Conservation (phyloP, 1,284 basidiomycete species). For the Polyporus tsugae region DNA sequence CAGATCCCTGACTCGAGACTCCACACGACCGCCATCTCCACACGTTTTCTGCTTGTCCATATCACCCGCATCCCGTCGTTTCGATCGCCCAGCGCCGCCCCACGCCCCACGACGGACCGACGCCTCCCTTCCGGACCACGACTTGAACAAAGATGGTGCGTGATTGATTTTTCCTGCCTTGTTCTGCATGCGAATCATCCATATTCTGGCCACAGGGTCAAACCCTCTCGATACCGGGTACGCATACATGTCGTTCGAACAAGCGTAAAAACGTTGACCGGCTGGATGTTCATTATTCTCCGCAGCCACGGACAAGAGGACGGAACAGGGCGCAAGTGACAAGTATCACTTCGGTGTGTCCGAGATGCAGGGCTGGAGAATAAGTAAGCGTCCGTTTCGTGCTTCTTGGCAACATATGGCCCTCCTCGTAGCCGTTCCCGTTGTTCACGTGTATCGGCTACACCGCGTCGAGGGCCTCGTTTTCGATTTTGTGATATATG, state of each 20-base stretch:
- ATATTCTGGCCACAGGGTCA: slow-evolving; percentile 60
- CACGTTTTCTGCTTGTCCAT: slow-evolving; percentile 1
- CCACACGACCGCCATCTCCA: slow-evolving; percentile 35
- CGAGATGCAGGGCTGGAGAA: slow-evolving; percentile 99
- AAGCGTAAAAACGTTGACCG: slow-evolving; percentile 16
- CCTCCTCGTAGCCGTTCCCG: slow-evolving; percentile 15
- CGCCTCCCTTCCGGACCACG: slow-evolving; percentile 12
- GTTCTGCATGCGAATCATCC: slow-evolving; percentile 7
- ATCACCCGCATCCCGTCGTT: slow-evolving; percentile 10
- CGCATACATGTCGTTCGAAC: slow-evolving; percentile 35
- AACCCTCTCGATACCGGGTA: slow-evolving; percentile 76
- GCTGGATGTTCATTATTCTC: slow-evolving; percentile 12
- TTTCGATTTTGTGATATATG: background rate
- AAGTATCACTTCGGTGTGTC: slow-evolving; percentile 86
- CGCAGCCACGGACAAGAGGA: slow-evolving; percentile 86
- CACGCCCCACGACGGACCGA: slow-evolving; percentile 12
- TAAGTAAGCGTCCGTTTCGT: slow-evolving; percentile 70
- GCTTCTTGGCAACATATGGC: background rate
- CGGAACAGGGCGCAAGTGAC: slow-evolving; percentile 81
- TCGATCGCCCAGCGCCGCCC: slow-evolving; percentile 7
- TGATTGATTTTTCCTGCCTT: slow-evolving; percentile 27
- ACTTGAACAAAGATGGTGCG: slow-evolving; percentile 31
- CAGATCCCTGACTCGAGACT: slow-evolving; percentile 36
- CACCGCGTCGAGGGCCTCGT: slow-evolving; percentile 11
- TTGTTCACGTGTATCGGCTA: slow-evolving; percentile 10